phyloP scores from a whole-genome alignment of 768 basidiomycete genomes.

The Boletus sp. region DNA sequence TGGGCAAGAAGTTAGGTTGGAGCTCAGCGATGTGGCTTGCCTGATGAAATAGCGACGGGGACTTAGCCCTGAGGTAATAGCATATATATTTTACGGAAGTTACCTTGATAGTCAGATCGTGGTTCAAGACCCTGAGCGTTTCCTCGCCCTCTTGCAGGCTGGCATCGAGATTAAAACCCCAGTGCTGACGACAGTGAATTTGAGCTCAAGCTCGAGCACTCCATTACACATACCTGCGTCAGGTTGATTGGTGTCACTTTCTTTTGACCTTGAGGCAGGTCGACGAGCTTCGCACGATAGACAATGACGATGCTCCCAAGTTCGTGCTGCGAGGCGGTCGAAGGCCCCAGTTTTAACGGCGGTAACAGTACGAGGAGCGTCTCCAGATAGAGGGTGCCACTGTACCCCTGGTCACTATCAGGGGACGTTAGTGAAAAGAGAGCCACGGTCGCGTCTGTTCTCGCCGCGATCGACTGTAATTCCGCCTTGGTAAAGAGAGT shows the following conservation, averaged over 20 bases:
- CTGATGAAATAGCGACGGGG: conserved; percentile 27
- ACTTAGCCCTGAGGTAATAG: not conserved
- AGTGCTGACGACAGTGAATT: conserved; percentile 48
- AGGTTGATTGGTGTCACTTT: conserved; percentile 71
- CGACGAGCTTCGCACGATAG: conserved; percentile 66
- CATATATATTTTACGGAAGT: not conserved
- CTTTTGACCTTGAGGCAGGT: conserved; percentile 38
- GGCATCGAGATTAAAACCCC: conserved; percentile 81
- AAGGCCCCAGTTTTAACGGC: conserved; percentile 30
- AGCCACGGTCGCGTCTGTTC: conserved; percentile 35
- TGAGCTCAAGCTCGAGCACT: not conserved
- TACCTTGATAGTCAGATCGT: conserved; percentile 41
- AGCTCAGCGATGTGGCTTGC: conserved; percentile 56
- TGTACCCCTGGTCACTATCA: conserved; percentile 72
- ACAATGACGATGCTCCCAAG: conserved; percentile 67
- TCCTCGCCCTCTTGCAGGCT: conserved; percentile 48
- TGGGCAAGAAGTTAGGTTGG: conserved; percentile 48
- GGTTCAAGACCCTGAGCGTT: conserved; percentile 51
- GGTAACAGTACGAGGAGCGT: conserved; percentile 50
- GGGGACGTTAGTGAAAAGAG: conserved; percentile 58
- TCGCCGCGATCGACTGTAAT: conserved; percentile 39
- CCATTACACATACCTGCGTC: conserved; percentile 55
- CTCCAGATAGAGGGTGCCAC: conserved; percentile 60
- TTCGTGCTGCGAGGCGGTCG: conserved; percentile 38
- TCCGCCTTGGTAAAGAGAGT: conserved; percentile 60